These are phyloP conservation scores for Yamadazyma triangularis DNA, from an alignment of 1,139 yeast species.

Conservation along the genomic window DNA sequence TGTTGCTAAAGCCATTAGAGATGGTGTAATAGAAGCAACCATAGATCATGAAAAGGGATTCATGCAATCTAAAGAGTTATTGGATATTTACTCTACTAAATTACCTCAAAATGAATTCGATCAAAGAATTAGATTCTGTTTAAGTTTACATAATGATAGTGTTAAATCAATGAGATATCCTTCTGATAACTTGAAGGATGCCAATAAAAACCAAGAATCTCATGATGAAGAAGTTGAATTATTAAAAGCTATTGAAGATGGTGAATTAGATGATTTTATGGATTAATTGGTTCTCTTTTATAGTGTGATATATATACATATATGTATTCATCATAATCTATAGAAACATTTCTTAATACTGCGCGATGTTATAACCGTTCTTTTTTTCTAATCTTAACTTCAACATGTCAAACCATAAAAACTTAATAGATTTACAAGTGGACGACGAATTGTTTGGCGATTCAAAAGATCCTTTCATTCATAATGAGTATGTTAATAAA, in stretches of 20 bases:
- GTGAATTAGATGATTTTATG: constrained; percentile 48
- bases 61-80: constrained; percentile 84
- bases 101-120: constrained; percentile 88
- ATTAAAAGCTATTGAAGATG: constrained; percentile 46
- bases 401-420: constrained; percentile 1
- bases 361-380: too few species aligned
- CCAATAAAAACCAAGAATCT: constrained; percentile 24
- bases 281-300: too few species aligned
- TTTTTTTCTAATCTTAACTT: too few species aligned
- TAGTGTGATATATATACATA: too few species aligned
- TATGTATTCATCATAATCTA: too few species aligned
- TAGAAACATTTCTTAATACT: too few species aligned
- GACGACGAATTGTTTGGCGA: constrained; percentile 21
- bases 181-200: constrained; percentile 24
- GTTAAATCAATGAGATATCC: constrained; percentile 97
- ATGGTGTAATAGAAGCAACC: constrained; percentile 94
- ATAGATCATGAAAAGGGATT: constrained; percentile 88
- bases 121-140: constrained; percentile 90
- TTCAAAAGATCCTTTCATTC: constrained; percentile 33
- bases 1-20: constrained; percentile 94
- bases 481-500: too few species aligned
- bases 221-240: constrained; percentile 43
- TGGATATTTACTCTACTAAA: constrained; percentile 82
- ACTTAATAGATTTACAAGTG: constrained; percentile 7
- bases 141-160: constrained; percentile 84